These are phyloP conservation scores for Boletus patriciae DNA, from an alignment of 768 basidiomycete genomes.

Conservation along the genomic window DNA sequence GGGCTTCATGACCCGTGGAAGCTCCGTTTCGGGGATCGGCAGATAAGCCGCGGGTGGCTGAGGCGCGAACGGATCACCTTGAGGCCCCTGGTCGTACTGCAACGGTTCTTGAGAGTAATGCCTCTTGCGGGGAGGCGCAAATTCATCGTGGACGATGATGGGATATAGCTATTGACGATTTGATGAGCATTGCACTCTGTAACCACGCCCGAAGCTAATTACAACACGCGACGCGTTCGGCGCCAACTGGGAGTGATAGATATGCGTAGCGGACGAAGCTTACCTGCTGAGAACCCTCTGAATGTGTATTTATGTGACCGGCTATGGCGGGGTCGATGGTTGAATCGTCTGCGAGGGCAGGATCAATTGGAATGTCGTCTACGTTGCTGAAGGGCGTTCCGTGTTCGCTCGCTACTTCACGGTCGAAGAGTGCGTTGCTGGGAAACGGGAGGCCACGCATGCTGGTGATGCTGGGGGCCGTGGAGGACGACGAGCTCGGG, in stretches of 20 bases:
- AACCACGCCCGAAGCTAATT: slow-evolving; percentile 32
- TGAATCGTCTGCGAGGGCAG: slow-evolving; percentile 52
- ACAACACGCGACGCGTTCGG: slow-evolving; percentile 72
- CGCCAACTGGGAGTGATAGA: slow-evolving; percentile 23
- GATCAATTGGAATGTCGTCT: slow-evolving; percentile 81
- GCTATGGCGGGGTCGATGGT: slow-evolving; percentile 56
- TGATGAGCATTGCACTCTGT: slow-evolving; percentile 21
- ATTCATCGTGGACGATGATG: slow-evolving; percentile 32
- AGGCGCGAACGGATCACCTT: slow-evolving; percentile 82
- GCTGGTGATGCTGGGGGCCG: slow-evolving; percentile 11
- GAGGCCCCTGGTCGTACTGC: slow-evolving; percentile 72
- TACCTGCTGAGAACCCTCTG: slow-evolving; percentile 35
- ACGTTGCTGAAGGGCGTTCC: slow-evolving; percentile 57
- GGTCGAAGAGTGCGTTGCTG: slow-evolving; percentile 44
- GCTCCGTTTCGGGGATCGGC: slow-evolving; percentile 46
- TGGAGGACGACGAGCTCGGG: slow-evolving; percentile 16
- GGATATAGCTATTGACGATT: slow-evolving; percentile 25
- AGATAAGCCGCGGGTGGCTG: slow-evolving; percentile 54
- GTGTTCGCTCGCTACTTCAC: slow-evolving; percentile 58
- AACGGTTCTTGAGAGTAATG: slow-evolving; percentile 36
- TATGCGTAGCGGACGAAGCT: slow-evolving; percentile 31
- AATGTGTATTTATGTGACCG: slow-evolving; percentile 21
- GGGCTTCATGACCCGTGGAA: slow-evolving; percentile 43
- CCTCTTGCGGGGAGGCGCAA: slow-evolving; percentile 13
- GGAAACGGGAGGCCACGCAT: slow-evolving; percentile 66